Base-by-base conservation (phyloP, 352 stramenopile species). In the Phytophthora europaea region DNA sequence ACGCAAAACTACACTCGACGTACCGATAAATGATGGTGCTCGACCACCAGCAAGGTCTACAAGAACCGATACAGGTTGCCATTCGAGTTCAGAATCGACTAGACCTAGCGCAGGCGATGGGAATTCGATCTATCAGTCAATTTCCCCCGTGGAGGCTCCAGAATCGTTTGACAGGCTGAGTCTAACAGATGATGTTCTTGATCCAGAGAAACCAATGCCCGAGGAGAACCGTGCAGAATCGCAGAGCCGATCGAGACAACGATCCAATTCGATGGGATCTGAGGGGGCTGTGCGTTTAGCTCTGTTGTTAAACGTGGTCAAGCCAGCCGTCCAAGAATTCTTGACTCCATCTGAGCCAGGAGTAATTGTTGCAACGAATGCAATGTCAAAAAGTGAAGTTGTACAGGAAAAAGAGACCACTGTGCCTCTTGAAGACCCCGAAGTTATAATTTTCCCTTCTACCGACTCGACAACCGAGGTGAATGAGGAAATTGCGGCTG, bases 371-470 rank as follows among this genome's bases (percentile, higher is more conserved):
- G 13, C 2, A 38, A 15, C 45, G 7, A 15, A 13, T 36, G 12
- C 8, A 54, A 20, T 34, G 13, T 18, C 26, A n/a, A 36, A 56
- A 54, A 18, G 31, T 40, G 56, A 61, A 28, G 10, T 45, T 16
- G 36, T 15, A 2, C 5, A 48, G 9, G 72, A 69, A 33, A 26
- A 65, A 10, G 66, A 71, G 33, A 4, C 16, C 13, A 20, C n/a
- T 15, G 26, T 54, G 6, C 5, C 22, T 20, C 8, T 26, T 47
- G 34, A 34, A 48, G 71, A 78, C 28, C 65, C 71, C 0, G 60
- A 78, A 67, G 40, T 78, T 8, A 60, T 75, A n/a, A 8, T 71
- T 15, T 74, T 70, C 53, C 36, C 59, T 55, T 47, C 54, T 15
- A 55, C 16, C 22, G 26, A 63, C 5, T 57, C 47, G 5, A 33